Base-by-base conservation (phyloP, 495 filamentous ascomycete species). In the Penicillium canariense region DNA sequence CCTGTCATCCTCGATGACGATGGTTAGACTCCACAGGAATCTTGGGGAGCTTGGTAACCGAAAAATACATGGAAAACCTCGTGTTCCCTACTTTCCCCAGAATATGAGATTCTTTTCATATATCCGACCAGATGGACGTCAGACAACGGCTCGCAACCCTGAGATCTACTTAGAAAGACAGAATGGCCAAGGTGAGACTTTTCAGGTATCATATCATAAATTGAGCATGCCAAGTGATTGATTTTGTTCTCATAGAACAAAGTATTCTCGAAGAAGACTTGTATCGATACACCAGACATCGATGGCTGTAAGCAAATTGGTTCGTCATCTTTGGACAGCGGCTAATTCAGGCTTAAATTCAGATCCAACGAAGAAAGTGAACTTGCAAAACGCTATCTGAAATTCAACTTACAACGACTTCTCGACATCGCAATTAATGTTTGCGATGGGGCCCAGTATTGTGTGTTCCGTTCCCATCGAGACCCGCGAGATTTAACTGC, bases 391-490 rank as follows among this genome's bases (percentile, higher is more conserved):
- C 68, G 71, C 31, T 73, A 73, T 59, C 36, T 68, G 18, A 72
- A 66, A 55, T 74, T 76, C 50, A 69, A 76, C 34, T 39, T 74
- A 9, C 55, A 63, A 26, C 52, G 60, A 31, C 67, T 76, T 43
- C 27, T 76, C 22, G 46, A 68, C 8, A 56, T 63, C 23, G 68
- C 69, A 26, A 55, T 76, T 14, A 54, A 60, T 56, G 62, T 53
- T 35, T 54, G 64, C 34, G 43, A 67, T 9, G 69, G 68, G 15
- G 68, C 68, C 44, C 50, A 50, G 27, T 66, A 55, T 53, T 74
- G 71, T 74, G 59, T 26, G 71, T 51, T 49, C 28, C 28, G 5
- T 12, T 34, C 10, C 15, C 39, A 42, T 44, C n/a, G 14, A 44
- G 34, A 40, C 35, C 40, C 7, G 35, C 35, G 23, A 44, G 18